A percentile compares a stretch with the other conserved stretches of the same genome.
Evolutionary conservation across 768 basidiomycete species (phyloP).

Genomic region (Phylloporus rhodoxanthus): DNA sequence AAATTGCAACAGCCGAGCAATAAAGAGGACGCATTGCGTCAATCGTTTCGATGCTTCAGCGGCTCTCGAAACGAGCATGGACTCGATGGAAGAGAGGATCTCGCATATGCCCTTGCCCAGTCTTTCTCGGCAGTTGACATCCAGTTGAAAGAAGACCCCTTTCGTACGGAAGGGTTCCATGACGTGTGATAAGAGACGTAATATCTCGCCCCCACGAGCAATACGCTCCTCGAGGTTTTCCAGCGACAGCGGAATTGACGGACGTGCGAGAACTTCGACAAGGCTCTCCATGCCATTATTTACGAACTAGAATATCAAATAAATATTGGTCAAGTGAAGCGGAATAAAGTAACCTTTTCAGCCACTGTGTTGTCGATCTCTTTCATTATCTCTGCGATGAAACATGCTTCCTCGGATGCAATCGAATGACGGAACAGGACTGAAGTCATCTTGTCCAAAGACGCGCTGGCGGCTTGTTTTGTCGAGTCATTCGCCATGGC

Average conservation of each 20-base stretch:
- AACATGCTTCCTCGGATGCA: constrained; percentile 73
- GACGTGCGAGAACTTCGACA: constrained; percentile 44
- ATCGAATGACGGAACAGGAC: constrained; percentile 69
- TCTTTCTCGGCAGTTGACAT: constrained; percentile 45
- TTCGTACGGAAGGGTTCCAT: constrained; percentile 56
- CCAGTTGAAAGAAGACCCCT: constrained; percentile 45
- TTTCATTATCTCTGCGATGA: constrained; percentile 75
- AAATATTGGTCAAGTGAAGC: not conserved
- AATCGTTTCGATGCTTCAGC: constrained; percentile 23
- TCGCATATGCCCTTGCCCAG: constrained; percentile 46
- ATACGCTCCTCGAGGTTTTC: constrained; percentile 37
- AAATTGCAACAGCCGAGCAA: constrained; percentile 68
- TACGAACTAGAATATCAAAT: constrained; percentile 47
- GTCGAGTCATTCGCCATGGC: constrained; percentile 54
- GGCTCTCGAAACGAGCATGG: constrained; percentile 25
- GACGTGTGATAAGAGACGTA: constrained; percentile 64
- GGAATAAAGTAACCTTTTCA: constrained; percentile 45
- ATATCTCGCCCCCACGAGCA: constrained; percentile 56
- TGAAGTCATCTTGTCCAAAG: constrained; percentile 59
- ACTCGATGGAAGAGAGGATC: constrained; percentile 40
- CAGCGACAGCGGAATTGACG: constrained; percentile 22
- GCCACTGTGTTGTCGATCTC: constrained; percentile 63
- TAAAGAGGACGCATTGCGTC: constrained; percentile 45
- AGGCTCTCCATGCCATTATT: constrained; percentile 69
- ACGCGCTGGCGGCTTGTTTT: constrained; percentile 48